Evolutionary conservation across 2,329 filamentous ascomycete species (phyloP).

Genomic region (Ascochyta fabae): DNA sequence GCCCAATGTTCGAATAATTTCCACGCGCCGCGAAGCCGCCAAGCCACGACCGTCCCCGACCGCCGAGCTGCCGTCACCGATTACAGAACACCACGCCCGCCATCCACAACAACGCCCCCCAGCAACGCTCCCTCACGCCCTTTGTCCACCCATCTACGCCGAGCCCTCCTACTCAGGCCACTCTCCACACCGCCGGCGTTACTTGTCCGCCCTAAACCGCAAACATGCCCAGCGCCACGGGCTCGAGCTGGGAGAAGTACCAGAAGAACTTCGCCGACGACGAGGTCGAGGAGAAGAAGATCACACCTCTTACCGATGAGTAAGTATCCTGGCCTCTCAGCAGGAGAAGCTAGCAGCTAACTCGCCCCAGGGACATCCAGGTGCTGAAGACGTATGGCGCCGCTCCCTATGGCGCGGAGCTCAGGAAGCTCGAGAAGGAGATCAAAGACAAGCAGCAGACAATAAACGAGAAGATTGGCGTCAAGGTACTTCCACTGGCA

Average conservation of each 20-base stretch:
- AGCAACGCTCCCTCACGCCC: background rate
- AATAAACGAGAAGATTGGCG: conserved; percentile 96
- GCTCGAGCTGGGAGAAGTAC: conserved; percentile 98
- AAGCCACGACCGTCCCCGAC: conserved; percentile 22
- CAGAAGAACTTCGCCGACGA: conserved; percentile 96
- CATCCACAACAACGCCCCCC: conserved; percentile 12
- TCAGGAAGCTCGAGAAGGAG: conserved; percentile 98
- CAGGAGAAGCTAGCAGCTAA: conserved; percentile 38
- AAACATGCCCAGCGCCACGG: conserved; percentile 89
- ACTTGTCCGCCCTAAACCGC: conserved; percentile 25
- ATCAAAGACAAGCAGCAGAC: conserved; percentile 99
- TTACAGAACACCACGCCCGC: conserved; percentile 5
- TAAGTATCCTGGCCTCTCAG: conserved; percentile 56
- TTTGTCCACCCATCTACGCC: background rate
- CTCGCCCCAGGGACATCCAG: conserved; percentile 82
- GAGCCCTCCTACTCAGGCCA: background rate
- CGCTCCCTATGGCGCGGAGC: conserved; percentile 87
- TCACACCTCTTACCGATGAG: conserved; percentile 95
- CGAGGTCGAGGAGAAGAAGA: conserved; percentile 99
- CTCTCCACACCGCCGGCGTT: conserved; percentile 4
- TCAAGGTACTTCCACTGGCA: conserved; percentile 25
- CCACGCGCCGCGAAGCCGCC: conserved; percentile 28
- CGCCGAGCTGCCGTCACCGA: conserved; percentile 27
- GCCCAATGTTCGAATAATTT: conserved; percentile 36
- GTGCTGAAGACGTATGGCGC: conserved; percentile 99